Conservation (phyloP, 345 rosid species). For the Barbarea vulgaris region DNA sequence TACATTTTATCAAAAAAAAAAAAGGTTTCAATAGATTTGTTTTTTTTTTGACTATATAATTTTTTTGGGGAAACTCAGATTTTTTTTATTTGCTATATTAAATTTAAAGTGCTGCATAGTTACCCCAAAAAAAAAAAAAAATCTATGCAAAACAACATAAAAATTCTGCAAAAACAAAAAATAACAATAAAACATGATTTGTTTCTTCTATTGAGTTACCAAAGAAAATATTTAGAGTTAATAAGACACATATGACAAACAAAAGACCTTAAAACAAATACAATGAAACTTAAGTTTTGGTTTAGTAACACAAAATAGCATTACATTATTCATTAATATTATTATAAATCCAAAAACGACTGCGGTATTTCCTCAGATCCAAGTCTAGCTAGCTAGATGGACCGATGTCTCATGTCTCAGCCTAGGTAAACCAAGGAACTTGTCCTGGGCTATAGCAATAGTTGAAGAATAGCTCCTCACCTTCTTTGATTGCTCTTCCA, state of each 20-base stretch:
- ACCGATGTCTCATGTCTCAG: too few species aligned
- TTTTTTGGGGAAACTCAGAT: too few species aligned
- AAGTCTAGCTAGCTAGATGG: neutral
- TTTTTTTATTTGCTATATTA: neutral
- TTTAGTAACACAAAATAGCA: neutral
- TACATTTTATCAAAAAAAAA: too few species aligned
- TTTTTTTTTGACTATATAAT: too few species aligned
- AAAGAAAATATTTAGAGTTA: neutral
- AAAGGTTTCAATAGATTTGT: too few species aligned
- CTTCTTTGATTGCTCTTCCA: slow-evolving; percentile 67
- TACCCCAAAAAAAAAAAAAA: too few species aligned
- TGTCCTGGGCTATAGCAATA: slow-evolving; percentile 81
- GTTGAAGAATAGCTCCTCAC: slow-evolving; percentile 87
- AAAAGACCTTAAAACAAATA: neutral
- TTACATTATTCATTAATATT: neutral
- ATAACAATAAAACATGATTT: neutral
- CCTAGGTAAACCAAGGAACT: slow-evolving; percentile 54
- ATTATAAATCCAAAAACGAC: neutral
- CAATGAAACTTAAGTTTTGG: neutral
- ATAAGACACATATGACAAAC: neutral
- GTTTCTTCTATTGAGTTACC: neutral
- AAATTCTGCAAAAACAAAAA: neutral
- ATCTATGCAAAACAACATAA: neutral
- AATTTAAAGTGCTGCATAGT: neutral
- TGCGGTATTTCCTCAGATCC: neutral